Conservation (phyloP, 2,329 filamentous ascomycete genomes). For the Colletotrichum agaves region DNA sequence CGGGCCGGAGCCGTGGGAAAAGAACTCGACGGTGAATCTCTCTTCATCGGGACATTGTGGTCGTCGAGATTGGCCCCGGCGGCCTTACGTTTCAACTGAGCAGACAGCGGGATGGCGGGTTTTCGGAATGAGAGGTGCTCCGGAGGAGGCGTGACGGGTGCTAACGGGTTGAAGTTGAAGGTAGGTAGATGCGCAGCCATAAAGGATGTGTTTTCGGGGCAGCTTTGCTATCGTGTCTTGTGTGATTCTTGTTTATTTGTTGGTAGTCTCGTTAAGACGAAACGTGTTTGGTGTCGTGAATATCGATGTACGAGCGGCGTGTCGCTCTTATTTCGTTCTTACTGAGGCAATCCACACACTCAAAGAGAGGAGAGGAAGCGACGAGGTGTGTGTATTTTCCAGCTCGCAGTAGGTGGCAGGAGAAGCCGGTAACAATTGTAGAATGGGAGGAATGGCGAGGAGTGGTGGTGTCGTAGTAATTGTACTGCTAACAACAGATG, state of each 20-base stretch:
- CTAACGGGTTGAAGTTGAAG: conserved; percentile 46
- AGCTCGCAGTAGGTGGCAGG: background rate
- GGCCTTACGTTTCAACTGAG: conserved; percentile 38
- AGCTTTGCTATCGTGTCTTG: conserved; percentile 18
- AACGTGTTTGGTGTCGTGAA: conserved; percentile 14
- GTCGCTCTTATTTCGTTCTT: conserved; percentile 1
- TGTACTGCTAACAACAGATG: conserved; percentile 17
- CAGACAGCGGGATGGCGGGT: conserved; percentile 28
- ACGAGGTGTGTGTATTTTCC: background rate
- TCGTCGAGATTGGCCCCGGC: conserved; percentile 26
- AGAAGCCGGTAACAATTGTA: conserved; percentile 12
- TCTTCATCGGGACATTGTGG: conserved; percentile 29
- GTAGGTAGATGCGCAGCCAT: conserved; percentile 35
- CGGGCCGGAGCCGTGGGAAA: conserved; percentile 21
- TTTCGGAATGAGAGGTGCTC: conserved; percentile 49
- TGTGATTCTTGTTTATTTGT: background rate
- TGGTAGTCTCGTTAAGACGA: conserved; percentile 2
- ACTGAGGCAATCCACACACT: background rate
- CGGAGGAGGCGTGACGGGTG: conserved; percentile 53
- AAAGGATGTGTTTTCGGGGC: conserved; percentile 15
- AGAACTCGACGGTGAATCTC: conserved; percentile 10
- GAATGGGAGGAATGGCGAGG: background rate
- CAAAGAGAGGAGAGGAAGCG: background rate
- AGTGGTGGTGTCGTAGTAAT: conserved; percentile 7
- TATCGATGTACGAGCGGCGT: conserved; percentile 5